Percentiles rank a stretch among this genome's conserved stretches.
Conservation (phyloP, 2,329 filamentous ascomycete genomes). For the Pyricularia grisea region DNA sequence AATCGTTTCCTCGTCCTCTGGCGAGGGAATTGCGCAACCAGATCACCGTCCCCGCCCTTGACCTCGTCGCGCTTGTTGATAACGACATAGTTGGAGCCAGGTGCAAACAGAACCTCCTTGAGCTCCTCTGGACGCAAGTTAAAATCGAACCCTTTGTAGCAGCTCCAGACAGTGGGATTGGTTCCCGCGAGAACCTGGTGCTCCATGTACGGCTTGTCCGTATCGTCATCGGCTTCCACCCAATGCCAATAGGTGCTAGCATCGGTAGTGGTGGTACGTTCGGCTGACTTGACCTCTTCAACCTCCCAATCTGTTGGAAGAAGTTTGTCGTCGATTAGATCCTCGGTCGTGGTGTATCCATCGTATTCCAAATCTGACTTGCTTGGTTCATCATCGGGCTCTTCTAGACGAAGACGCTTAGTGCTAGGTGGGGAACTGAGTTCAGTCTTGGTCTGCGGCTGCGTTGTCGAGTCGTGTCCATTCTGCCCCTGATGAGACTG, state of each 20-base stretch:
- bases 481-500: background rate
- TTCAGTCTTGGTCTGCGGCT: background rate
- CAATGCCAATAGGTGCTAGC: constrained; percentile 50
- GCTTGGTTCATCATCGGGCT: background rate
- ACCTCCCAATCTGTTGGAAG: constrained; percentile 40
- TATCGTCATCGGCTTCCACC: constrained; percentile 22
- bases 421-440: background rate
- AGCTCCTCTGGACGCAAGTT: constrained; percentile 37
- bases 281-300: constrained; percentile 39
- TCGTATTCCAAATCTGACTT: constrained; percentile 31
- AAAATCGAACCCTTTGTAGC: constrained; percentile 42
- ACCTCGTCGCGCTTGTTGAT: constrained; percentile 22
- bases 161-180: constrained; percentile 34
- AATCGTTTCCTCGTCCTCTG: constrained; percentile 43
- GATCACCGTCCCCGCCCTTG: constrained; percentile 28
- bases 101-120: constrained; percentile 32
- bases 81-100: constrained; percentile 32
- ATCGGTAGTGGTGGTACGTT: constrained; percentile 32
- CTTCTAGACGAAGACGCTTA: background rate
- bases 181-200: constrained; percentile 42
- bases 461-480: background rate
- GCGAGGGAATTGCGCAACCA: constrained; percentile 43
- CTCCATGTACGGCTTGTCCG: constrained; percentile 30
- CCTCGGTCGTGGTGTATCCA: constrained; percentile 43
- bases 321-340: constrained; percentile 34